Evolutionary conservation across 2,329 filamentous ascomycete species (phyloP).

Genomic region (Fusarium sp.): DNA sequence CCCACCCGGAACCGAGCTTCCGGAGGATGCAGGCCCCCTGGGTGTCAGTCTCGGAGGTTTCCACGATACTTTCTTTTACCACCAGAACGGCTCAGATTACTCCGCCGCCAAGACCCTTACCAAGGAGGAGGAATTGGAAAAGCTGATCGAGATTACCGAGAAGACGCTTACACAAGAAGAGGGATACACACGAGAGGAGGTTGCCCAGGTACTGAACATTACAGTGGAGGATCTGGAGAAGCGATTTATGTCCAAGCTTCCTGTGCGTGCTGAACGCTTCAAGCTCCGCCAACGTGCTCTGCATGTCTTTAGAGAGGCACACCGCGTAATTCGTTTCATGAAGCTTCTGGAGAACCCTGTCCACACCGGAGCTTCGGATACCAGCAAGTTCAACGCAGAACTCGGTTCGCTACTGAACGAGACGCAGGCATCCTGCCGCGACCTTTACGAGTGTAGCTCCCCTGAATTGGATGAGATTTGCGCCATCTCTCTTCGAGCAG

Average conservation of each 20-base stretch:
- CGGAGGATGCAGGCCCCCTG: slow-evolving; percentile 82
- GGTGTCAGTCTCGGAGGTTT: slow-evolving; percentile 87
- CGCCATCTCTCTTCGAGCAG: slow-evolving; percentile 78
- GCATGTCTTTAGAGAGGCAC: slow-evolving; percentile 91
- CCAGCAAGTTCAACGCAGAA: slow-evolving; percentile 69
- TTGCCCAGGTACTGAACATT: slow-evolving; percentile 76
- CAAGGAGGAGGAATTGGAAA: slow-evolving; percentile 75
- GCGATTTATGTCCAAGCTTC: slow-evolving; percentile 87
- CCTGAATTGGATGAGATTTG: slow-evolving; percentile 93
- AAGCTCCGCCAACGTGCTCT: slow-evolving; percentile 87
- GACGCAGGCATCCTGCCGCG: slow-evolving; percentile 87
- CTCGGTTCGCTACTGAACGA: slow-evolving; percentile 89
- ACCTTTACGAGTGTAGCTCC: slow-evolving; percentile 91
- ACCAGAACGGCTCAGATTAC: slow-evolving; percentile 53
- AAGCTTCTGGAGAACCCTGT: slow-evolving; percentile 72
- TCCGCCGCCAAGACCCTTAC: slow-evolving; percentile 57
- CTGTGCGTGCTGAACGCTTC: slow-evolving; percentile 87
- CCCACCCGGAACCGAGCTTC: slow-evolving; percentile 69
- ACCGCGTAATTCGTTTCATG: slow-evolving; percentile 86
- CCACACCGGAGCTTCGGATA: slow-evolving; percentile 59
- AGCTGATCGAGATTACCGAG: slow-evolving; percentile 75
- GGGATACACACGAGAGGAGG: slow-evolving; percentile 89
- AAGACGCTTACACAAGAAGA: slow-evolving; percentile 79
- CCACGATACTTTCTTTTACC: slow-evolving; percentile 81
- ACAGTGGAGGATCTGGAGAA: slow-evolving; percentile 77